Evolutionary conservation across 2,329 filamentous ascomycete genomes (phyloP), one percentile per base, ranked within the genome.

Genomic region (Phialemoniopsis sp.): DNA sequence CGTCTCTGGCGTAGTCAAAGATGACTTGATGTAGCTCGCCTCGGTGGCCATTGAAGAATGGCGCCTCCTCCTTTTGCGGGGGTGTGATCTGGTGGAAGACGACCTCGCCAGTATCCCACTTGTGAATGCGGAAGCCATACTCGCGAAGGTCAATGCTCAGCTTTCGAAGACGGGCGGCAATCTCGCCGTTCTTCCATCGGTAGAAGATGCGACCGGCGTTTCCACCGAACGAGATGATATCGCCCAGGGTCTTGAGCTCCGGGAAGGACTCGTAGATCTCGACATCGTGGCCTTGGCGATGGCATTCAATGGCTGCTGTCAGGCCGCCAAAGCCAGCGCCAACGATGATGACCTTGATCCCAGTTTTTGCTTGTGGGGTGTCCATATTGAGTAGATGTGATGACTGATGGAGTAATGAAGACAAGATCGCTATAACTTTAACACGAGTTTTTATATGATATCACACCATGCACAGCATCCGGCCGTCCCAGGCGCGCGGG

Each of bases 61-160:
- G 76, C 12, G 70, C 67, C 13, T 72, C 67, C 2, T 62, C 61
- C 26, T 68, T 56, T 28, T 57, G 58, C 2, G 60, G 51, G 4
- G 72, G 70, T 0, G 64, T 66, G 34, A 51, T 56, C 41, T 82
- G 78, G 41, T 78, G 77, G 40, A 74, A 69, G 16, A 82, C 68
- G 10, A 80, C 67, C 53, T 82, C 78, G 28, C 77, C 77, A 0
- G 68, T 70, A 21, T 78, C 76, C 44, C 67, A 80, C 47, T 80
- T 81, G 56, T 80, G 76, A 40, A 81, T 80, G 35, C 73, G 72
- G 59, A 81, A 82, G 32, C 78, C 77, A 42, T 80, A 73, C 0
- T 58, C 50, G 7, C 59, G 53, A 35, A 78, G 53, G 46, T 78
- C 66, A 44, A 78, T 78, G 46, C 70, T 74, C 8, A 79, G 54